phyloP scores from a whole-genome alignment of 768 basidiomycete species.

The Russula foetens region DNA sequence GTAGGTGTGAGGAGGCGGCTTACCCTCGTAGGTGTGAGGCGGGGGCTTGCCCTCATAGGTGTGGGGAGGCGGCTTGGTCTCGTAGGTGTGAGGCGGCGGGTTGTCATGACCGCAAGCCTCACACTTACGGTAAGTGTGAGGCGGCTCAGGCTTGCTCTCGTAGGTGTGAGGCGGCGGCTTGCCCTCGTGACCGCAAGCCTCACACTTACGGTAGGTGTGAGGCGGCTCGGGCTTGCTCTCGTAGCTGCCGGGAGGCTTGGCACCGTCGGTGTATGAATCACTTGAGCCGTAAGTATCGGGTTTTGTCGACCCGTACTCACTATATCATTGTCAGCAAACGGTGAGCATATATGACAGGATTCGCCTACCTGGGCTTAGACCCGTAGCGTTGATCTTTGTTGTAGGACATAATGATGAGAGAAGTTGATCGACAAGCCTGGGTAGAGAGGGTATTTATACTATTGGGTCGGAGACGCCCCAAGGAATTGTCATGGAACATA shows the following conservation, averaged over 20 bases:
- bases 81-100: background rate
- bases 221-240: background rate
- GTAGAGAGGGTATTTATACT: background rate
- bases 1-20: too few species aligned
- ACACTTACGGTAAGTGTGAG: background rate
- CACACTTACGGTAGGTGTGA: background rate
- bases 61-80: too few species aligned
- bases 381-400: conserved; percentile 2
- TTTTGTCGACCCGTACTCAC: background rate
- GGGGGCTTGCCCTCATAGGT: too few species aligned
- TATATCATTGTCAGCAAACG: background rate
- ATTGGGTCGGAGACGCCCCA: background rate
- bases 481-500: background rate
- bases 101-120: conserved; percentile 6
- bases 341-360: background rate
- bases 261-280: too few species aligned
- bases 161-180: conserved; percentile 18
- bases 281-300: background rate
- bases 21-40: too few species aligned
- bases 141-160: conserved; percentile 3
- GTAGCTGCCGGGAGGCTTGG: background rate
- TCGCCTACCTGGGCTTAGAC: background rate
- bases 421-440: background rate
- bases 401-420: conserved; percentile 15
- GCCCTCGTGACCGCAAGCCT: background rate